Evolutionary conservation across 139 green algal genomes (phyloP).

Genomic region (Volvox reticuliferus): DNA sequence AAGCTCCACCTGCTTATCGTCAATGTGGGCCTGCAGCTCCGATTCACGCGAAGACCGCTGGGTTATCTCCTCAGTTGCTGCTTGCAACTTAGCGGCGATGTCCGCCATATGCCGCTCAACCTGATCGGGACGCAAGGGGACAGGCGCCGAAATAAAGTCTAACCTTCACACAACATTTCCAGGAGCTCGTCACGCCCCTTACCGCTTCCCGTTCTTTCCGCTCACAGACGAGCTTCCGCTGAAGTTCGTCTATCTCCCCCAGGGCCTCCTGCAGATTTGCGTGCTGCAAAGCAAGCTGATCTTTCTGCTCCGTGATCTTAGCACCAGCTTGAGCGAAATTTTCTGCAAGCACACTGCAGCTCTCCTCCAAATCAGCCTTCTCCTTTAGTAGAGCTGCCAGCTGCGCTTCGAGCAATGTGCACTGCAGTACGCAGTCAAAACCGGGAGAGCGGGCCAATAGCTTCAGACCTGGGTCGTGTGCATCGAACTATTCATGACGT

Average conservation of each 20-base stretch:
- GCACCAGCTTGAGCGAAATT: conserved; percentile 20
- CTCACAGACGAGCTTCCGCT: conserved; percentile 12
- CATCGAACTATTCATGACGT: too few relatives aligned
- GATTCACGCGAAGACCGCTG: neutral
- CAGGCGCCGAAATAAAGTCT: too few relatives aligned
- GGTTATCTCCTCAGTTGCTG: neutral
- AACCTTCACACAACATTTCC: too few relatives aligned
- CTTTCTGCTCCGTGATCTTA: conserved; percentile 5
- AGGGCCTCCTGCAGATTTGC: neutral
- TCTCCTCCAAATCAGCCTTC: conserved; percentile 34
- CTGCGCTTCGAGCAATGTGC: neutral
- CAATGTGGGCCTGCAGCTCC: conserved; percentile 3
- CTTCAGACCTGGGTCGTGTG: too few relatives aligned
- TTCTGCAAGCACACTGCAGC: neutral
- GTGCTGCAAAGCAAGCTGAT: neutral
- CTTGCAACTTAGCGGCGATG: neutral
- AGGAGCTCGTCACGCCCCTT: too few relatives aligned
- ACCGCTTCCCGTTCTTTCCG: neutral
- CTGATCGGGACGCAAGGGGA: neutral
- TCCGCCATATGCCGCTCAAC: neutral
- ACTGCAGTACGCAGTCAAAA: too few relatives aligned
- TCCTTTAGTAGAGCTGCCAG: neutral
- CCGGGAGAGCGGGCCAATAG: neutral
- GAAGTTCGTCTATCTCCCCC: neutral
- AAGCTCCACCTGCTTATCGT: neutral